Evolutionary conservation across 768 basidiomycete genomes (phyloP).

Genomic region (Steccherinum ochraceum): DNA sequence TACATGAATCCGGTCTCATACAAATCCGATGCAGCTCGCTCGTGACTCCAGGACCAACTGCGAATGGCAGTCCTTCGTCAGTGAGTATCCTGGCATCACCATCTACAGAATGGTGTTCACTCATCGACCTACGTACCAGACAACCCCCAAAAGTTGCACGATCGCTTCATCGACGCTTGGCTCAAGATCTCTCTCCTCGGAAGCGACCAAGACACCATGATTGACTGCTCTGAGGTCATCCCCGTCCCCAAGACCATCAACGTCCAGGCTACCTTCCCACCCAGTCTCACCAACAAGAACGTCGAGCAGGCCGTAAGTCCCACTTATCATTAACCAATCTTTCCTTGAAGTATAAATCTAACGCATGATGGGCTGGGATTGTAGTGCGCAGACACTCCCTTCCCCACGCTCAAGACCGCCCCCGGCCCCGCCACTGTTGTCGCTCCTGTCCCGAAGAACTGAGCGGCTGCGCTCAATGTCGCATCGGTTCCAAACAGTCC

Average conservation of each 20-base stretch:
- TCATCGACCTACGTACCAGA: background rate
- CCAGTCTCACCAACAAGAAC: conserved; percentile 15
- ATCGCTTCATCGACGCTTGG: conserved; percentile 15
- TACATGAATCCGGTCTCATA: too few relatives aligned
- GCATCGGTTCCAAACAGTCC: too few relatives aligned
- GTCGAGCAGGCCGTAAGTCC: conserved; percentile 21
- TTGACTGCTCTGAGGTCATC: conserved; percentile 23
- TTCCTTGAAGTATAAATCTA: too few relatives aligned
- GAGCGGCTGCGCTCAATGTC: background rate
- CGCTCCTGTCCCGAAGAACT: conserved; percentile 14
- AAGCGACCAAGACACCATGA: conserved; percentile 11
- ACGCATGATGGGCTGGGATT: too few relatives aligned
- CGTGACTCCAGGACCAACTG: conserved; percentile 29
- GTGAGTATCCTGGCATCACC: conserved; percentile 10
- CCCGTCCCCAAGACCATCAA: conserved; percentile 9
- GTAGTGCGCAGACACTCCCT: conserved; percentile 28
- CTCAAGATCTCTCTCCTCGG: conserved; percentile 18
- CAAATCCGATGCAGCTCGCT: conserved; percentile 21
- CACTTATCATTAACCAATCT: background rate
- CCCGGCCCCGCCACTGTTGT: conserved; percentile 25
- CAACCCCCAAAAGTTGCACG: conserved; percentile 16
- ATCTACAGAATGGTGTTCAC: background rate
- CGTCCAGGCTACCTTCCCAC: conserved; percentile 13
- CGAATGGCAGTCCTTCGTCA: conserved; percentile 27
- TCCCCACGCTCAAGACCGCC: conserved; percentile 27